These are phyloP conservation scores for Pseudocercospora fijiensis DNA, from an alignment of 2,329 filamentous ascomycete species.

Conservation along the genomic window DNA sequence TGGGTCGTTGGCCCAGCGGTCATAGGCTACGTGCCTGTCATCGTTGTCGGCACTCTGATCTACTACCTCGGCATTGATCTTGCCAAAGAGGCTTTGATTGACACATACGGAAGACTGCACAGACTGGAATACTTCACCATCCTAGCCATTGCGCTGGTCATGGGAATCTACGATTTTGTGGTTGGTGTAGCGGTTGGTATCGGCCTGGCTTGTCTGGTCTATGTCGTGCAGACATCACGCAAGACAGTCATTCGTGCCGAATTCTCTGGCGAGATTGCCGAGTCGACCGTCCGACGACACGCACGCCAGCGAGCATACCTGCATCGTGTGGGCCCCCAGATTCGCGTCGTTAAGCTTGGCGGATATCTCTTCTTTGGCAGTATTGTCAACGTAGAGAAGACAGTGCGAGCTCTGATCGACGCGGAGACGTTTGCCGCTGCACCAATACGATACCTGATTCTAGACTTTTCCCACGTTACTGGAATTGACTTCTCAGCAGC, in stretches of 20 bases:
- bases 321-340: conserved; percentile 80
- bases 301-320: conserved; percentile 86
- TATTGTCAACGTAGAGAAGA: conserved; percentile 90
- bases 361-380: conserved; percentile 99
- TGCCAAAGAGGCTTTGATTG: conserved; percentile 81
- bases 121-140: conserved; percentile 85
- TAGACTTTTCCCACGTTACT: conserved; percentile 86
- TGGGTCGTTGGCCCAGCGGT: conserved; percentile 82
- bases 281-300: conserved; percentile 89
- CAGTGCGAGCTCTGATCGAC: conserved; percentile 77
- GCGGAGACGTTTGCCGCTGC: conserved; percentile 74
- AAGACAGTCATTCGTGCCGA: conserved; percentile 84
- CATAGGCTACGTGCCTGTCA: conserved; percentile 92
- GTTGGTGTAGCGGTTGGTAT: conserved; percentile 91
- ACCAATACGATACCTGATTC: conserved; percentile 83
- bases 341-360: conserved; percentile 84
- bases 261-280: conserved; percentile 86
- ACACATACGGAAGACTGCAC: conserved; percentile 85
- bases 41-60: conserved; percentile 94
- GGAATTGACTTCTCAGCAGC: conserved; percentile 95
- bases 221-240: conserved; percentile 86
- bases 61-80: conserved; percentile 94
- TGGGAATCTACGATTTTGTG: conserved; percentile 97
- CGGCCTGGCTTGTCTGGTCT: conserved; percentile 82
- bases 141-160: conserved; percentile 84